Base-by-base conservation (phyloP, 805 yeast species). In the Candida berthetii region DNA sequence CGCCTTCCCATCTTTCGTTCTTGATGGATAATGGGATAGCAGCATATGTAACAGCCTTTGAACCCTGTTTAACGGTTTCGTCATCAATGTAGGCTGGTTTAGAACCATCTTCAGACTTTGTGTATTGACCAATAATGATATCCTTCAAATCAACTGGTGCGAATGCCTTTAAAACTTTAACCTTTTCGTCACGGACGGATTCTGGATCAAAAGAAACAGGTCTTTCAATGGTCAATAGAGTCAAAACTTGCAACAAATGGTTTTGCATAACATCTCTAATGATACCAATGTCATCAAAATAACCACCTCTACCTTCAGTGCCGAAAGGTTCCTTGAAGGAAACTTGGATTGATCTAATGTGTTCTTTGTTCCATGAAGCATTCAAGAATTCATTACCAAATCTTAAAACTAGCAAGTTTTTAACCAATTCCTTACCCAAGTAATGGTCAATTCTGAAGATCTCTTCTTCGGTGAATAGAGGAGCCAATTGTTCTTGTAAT, bases 1-100 rank as follows among this genome's bases (percentile, higher is more conserved):
- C 98, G 57, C 98, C 98, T 48, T 85, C 93, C 99, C 99, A 93
- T 60, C 97, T 80, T 66, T 93, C 98, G 64, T 90, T 93, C 56
- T 80, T 72, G 62, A 93, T 85, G 49, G 80, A 69, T 47, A 91
- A 59, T 18, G 82, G 76, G 44, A 93, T 59, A 3, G 96, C 96
- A 11, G 97, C 96, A 63, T 76, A 93, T 4, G 99, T 93, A 42
- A 89, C 88, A 60, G 95, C 85, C 62, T 85, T 86, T 42, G 96
- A 87, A 48, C 74, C 81, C 40, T 76, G 69, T 49, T 80, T 73
- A 45, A 93, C 97, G 15, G 97, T 86, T 35, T 83, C 88, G 61
- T 93, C 99, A 60, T 93, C 99, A 46, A 82, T 62, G 66, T 93
- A 93, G 10, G 85, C 85, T 13, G 98, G 98, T 67, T 90, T 87